These are phyloP conservation scores for Ustilago sp. DNA, from an alignment of 1,284 basidiomycete genomes.

Conservation along the genomic window DNA sequence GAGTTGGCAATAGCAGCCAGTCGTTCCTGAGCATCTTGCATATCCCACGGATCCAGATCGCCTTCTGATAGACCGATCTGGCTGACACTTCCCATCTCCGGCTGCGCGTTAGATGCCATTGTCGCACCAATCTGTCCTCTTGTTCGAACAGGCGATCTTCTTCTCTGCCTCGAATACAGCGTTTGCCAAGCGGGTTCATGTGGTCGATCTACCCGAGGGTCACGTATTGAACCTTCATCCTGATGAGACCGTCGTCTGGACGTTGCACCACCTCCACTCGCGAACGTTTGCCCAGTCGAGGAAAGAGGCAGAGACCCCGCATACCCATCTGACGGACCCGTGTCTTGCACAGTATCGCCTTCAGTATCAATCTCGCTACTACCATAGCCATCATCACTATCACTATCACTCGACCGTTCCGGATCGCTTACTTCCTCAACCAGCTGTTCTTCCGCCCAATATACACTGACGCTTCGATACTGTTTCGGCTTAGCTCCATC, in stretches of 20 bases:
- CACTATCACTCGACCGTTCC: slow-evolving; percentile 12
- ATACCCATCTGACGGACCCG: background rate
- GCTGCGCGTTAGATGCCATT: background rate
- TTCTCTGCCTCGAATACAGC: slow-evolving; percentile 33
- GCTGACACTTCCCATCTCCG: background rate
- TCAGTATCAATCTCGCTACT: background rate
- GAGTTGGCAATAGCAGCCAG: slow-evolving; percentile 29
- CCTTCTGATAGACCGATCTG: slow-evolving; percentile 38
- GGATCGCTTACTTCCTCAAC: slow-evolving; percentile 47
- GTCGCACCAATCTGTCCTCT: background rate
- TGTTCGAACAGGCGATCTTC: slow-evolving; percentile 3
- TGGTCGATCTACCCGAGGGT: slow-evolving; percentile 22
- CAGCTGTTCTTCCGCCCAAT: slow-evolving; percentile 51
- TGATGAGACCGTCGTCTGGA: slow-evolving; percentile 2
- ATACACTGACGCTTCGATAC: slow-evolving; percentile 41
- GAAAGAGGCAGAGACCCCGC: slow-evolving; percentile 5
- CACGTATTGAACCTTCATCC: background rate
- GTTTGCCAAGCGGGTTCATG: slow-evolving; percentile 48
- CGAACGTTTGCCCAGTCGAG: background rate
- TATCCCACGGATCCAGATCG: slow-evolving; percentile 53
- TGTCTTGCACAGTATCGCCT: background rate
- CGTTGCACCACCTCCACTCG: background rate
- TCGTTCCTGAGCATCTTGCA: slow-evolving; percentile 46
- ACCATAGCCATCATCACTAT: background rate
- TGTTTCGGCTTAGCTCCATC: slow-evolving; percentile 6